phyloP scores from a whole-genome alignment of 2,329 filamentous ascomycete genomes.

The Clathrospora elynae region DNA sequence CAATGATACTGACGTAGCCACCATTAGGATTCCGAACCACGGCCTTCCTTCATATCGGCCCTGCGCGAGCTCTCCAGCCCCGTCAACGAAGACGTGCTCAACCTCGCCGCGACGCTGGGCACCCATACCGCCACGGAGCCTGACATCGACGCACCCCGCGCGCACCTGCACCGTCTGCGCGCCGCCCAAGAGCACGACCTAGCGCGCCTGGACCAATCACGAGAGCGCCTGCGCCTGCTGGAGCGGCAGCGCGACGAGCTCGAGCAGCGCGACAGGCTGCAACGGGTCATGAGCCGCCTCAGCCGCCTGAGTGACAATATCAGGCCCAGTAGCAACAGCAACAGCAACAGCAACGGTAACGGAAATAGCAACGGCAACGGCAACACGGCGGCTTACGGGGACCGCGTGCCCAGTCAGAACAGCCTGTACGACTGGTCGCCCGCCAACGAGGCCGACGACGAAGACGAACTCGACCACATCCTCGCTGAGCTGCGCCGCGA shows the following conservation, averaged over 20 bases:
- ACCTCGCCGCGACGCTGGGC: constrained; percentile 57
- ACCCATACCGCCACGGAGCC: constrained; percentile 51
- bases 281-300: constrained; percentile 53
- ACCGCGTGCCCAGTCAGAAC: constrained; percentile 59
- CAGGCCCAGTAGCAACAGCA: too few relatives aligned
- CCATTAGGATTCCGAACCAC: constrained; percentile 34
- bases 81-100: constrained; percentile 49
- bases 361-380: too few relatives aligned
- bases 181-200: constrained; percentile 45
- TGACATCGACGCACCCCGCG: constrained; percentile 7
- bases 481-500: constrained; percentile 49
- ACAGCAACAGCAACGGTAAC: too few relatives aligned
- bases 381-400: constrained; percentile 63
- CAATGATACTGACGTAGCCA: constrained; percentile 30
- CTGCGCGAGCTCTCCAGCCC: constrained; percentile 56
- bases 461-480: constrained; percentile 50
- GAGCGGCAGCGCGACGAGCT: constrained; percentile 46
- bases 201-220: constrained; percentile 24
- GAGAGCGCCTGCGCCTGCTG: constrained; percentile 37
- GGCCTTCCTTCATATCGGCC: constrained; percentile 54
- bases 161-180: constrained; percentile 47
- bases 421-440: constrained; percentile 67
- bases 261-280: constrained; percentile 50
- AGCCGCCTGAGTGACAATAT: constrained; percentile 50
- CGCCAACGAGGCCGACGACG: constrained; percentile 44